A percentile compares a stretch with the other conserved stretches of the same genome.
These are phyloP conservation scores for Dictyostelium firmibasis DNA, from an alignment of 78 protist genomes.

Conservation along the genomic window DNA sequence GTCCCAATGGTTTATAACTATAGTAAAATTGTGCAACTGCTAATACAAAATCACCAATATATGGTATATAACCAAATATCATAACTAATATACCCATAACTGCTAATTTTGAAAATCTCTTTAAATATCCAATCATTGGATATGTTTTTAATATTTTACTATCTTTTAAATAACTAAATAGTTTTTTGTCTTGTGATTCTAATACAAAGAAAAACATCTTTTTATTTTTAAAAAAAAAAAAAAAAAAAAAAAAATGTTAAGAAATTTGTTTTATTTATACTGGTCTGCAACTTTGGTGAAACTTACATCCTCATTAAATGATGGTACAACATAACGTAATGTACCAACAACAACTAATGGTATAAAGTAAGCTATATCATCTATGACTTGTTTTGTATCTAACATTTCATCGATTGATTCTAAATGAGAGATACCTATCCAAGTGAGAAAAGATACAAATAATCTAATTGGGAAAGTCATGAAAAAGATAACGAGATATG, in stretches of 20 bases:
- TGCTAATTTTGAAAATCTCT: background rate
- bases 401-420: background rate
- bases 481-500: background rate
- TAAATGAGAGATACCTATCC: background rate
- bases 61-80: background rate
- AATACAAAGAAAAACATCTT: conserved; percentile 46
- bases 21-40: conserved; percentile 51
- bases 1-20: conserved; percentile 23
- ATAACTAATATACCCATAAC: conserved; percentile 13
- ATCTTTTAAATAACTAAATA: background rate
- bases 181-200: conserved; percentile 7
- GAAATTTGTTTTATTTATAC: too few relatives aligned
- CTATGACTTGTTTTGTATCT: background rate
- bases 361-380: conserved; percentile 20
- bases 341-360: conserved; percentile 59
- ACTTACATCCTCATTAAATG: conserved; percentile 75
- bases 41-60: conserved; percentile 26
- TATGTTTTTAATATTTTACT: conserved; percentile 41
- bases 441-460: background rate
- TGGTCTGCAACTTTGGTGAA: too few relatives aligned
- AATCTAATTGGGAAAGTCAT: conserved; percentile 13
- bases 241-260: too few relatives aligned
- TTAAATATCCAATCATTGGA: conserved; percentile 19
- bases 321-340: conserved; percentile 51
- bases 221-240: background rate